Evolutionary conservation across 2,329 filamentous ascomycete species (phyloP), one percentile per base, ranked within the genome.

Genomic region (Orbilia brochopaga): DNA sequence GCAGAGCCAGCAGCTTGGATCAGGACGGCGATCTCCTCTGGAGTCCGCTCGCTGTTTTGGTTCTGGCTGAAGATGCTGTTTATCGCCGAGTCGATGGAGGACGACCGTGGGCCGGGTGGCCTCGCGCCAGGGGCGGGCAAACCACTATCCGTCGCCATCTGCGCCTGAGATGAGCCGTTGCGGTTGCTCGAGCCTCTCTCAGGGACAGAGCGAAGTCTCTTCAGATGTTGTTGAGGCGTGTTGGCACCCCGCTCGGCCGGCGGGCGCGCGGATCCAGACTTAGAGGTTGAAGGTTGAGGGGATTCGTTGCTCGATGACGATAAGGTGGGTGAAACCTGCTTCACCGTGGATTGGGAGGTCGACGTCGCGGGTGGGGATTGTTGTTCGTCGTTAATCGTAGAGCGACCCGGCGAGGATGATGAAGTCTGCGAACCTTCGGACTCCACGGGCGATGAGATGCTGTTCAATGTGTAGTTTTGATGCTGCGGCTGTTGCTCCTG

Each of bases 81-180:
- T 52, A 95, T 89, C n/a, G 90, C 90, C 10, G 92, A 97, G 79
- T 97, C 93, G 77, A 96, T 93, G 10, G 93, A 97, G 2, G 90
- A 90, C 63, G 90, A 96, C 76, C 92, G 87, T 63, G 88, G 86
- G 8, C 67, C 67, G 46, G 55, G 27, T 35, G 76, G 83, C 80
- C 54, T 69, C 52, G 50, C 74, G 65, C 44, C 51, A 51, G 62
- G 74, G 62, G 44, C 74, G 37, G 63, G 70, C 48, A 46, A 74
- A 74, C 52, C 74, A 62, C 74, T 74, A 69, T 74, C 60, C 27
- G 76, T 70, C 64, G 69, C 54, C 65, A 74, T 69, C 51, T 63
- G 56, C 46, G 66, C 67, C 23, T 74, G 57, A 54, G 63, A 59
- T 17, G 55, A 73, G 51, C 66, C 66, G 15, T 48, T 48, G 59